Evolutionary conservation across 1,139 yeast species (phyloP).

Genomic region (Debaryomyces nepalensis): DNA sequence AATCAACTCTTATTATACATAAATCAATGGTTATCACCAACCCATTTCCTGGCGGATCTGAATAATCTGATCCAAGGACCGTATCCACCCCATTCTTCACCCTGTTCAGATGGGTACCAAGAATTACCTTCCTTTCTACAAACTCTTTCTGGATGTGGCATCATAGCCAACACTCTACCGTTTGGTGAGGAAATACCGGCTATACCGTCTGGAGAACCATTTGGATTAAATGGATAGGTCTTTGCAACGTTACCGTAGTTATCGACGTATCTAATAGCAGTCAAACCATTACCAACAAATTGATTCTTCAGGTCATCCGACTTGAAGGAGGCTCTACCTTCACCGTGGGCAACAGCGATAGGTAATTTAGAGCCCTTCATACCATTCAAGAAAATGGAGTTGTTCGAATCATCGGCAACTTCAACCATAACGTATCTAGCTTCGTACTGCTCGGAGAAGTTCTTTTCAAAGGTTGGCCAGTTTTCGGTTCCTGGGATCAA

Average conservation of each 20-base stretch:
- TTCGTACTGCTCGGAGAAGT: constrained; percentile 92
- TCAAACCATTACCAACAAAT: constrained; percentile 55
- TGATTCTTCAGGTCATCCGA: constrained; percentile 42
- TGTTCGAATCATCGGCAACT: constrained; percentile 58
- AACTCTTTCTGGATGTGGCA: constrained; percentile 99
- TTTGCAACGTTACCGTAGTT: constrained; percentile 86
- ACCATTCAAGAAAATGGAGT: constrained; percentile 79
- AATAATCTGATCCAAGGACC: constrained; percentile 97
- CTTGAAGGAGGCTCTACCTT: constrained; percentile 85
- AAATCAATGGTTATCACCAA: constrained; percentile 46
- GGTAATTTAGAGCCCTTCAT: constrained; percentile 95
- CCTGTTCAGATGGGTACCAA: constrained; percentile 80
- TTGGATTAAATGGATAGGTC: constrained; percentile 91
- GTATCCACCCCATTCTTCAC: constrained; percentile 65
- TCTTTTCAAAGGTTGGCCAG: constrained; percentile 98
- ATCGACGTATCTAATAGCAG: constrained; percentile 80
- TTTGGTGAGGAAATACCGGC: constrained; percentile 89
- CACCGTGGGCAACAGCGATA: constrained; percentile 98
- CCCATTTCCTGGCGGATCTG: constrained; percentile 95
- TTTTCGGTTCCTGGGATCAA: constrained; percentile 93
- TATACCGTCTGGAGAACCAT: constrained; percentile 93
- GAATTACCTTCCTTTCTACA: constrained; percentile 87
- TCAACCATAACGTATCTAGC: constrained; percentile 94
- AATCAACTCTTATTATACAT: constrained; percentile 8
- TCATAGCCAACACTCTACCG: constrained; percentile 96